Base-by-base conservation (phyloP, 2,329 filamentous ascomycete species). In the Epichloe sylvatica region DNA sequence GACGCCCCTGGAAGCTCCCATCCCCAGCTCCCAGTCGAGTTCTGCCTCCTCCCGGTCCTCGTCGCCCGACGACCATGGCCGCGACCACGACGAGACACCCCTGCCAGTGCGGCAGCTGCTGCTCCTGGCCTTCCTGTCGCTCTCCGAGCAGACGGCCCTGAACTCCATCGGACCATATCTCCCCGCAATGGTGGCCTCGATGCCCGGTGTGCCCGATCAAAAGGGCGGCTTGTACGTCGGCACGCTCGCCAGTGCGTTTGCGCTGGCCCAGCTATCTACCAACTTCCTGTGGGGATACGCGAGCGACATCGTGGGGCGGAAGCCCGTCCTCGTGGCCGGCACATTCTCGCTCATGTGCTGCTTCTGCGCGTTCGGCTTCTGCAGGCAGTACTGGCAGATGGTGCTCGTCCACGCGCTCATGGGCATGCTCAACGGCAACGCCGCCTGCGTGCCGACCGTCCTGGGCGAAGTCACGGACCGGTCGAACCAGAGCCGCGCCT, bases 141-240 rank as follows among this genome's bases (percentile, higher is more conserved):
- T 98, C 21, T 85, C 86, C 49, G 92, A 98, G 64, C 92, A 98
- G 72, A 97, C 91, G 0, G 92, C 92, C 0, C 77, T 98, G 62
- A 98, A 98, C 66, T 95, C 89, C 21, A 96, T 98, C 60, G 86
- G 84, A 11, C 92, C 92, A 1, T 98, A 98, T 65, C 78, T 98
- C 2, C 92, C 92, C 0, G 80, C 89, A 58, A 97, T 98, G 91
- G 83, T 90, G 1, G 78, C 80, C 21, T 81, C 80, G 1, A 97
- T 97, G 63, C 85, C 87, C 1, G 86, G 86, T 53, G 83, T 96
- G 19, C 76, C 84, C 19, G 67, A 75, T 2, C 74, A 72, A 5
- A 72, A 89, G 58, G 83, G 84, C 34, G 92, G 91, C 1, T 63
- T 97, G 40, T 97, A 94, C 62, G 89, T 97, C 0, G 92, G 92